phyloP scores from a whole-genome alignment of 129 eudicot species.

The Chrysanthemum seticuspe region DNA sequence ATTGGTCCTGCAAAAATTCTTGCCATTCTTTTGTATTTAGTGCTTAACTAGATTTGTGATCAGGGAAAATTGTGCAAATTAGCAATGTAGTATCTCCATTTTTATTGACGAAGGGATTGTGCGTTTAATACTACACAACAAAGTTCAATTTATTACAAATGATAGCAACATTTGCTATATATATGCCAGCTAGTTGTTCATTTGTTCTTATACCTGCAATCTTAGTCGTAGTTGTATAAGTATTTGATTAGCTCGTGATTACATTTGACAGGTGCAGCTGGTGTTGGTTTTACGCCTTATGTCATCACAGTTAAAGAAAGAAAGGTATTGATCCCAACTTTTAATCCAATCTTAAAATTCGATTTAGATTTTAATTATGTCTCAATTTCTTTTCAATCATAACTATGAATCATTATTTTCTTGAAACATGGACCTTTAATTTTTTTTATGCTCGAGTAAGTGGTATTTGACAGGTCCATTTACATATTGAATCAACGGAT shows the following conservation, averaged over 20 bases:
- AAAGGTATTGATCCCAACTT: conserved; percentile 48
- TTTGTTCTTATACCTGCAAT: background rate
- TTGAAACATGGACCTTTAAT: background rate
- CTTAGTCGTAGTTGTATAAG: background rate
- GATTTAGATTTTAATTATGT: background rate
- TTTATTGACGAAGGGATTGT: too few species aligned
- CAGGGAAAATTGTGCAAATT: too few species aligned
- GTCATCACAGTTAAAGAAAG: conserved; percentile 70
- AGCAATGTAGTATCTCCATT: too few species aligned
- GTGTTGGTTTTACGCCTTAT: conserved; percentile 92
- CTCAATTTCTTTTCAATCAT: background rate
- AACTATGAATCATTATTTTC: background rate
- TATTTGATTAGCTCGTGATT: background rate
- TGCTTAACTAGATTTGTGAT: conserved; percentile 10
- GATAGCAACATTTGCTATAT: background rate
- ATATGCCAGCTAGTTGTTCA: conserved; percentile 19
- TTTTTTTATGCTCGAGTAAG: background rate
- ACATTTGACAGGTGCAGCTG: conserved; percentile 54
- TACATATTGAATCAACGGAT: background rate
- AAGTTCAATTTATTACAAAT: too few species aligned
- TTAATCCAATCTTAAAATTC: background rate
- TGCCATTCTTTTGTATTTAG: background rate
- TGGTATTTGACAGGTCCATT: conserved; percentile 1
- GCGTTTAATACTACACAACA: too few species aligned
- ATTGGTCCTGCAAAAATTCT: background rate